A percentile compares a stretch with the other conserved stretches of the same genome.
Conservation (phyloP, 2,329 filamentous ascomycete species). For the Ustilaginoidea virens region DNA sequence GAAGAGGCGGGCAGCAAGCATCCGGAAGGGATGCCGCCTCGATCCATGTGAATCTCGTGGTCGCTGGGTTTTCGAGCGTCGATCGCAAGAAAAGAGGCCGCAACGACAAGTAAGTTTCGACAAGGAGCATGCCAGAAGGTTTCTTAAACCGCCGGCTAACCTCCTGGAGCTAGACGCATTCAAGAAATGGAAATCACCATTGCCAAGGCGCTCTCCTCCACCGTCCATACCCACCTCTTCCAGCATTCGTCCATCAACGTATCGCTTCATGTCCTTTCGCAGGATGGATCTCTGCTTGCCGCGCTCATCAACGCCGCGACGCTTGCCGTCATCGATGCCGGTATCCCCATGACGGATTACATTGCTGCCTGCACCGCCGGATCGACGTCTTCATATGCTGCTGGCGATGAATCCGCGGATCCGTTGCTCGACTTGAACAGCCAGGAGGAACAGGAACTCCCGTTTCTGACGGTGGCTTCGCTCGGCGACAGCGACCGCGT, state of each 20-base stretch:
- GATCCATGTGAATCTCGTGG: conserved; percentile 66
- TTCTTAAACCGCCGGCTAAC: too few species aligned
- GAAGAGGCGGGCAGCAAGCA: conserved; percentile 23
- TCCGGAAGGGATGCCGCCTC: conserved; percentile 32
- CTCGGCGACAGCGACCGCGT: conserved; percentile 61
- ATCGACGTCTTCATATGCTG: conserved; percentile 51
- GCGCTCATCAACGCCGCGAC: conserved; percentile 84
- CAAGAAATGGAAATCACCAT: conserved; percentile 72
- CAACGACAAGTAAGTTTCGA: conserved; percentile 57
- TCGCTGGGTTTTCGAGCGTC: conserved; percentile 78
- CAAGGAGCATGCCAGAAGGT: too few species aligned
- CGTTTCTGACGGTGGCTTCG: conserved; percentile 75
- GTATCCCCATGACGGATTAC: conserved; percentile 89
- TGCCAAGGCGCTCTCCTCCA: conserved; percentile 57
- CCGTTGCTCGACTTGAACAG: conserved; percentile 67
- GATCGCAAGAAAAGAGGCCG: conserved; percentile 65
- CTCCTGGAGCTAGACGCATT: conserved; percentile 65
- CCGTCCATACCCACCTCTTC: conserved; percentile 75
- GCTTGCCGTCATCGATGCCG: conserved; percentile 83
- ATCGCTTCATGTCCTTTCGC: conserved; percentile 71
- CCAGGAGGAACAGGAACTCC: conserved; percentile 74
- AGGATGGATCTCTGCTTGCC: conserved; percentile 81
- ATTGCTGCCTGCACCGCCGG: conserved; percentile 79
- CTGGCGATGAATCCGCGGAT: conserved; percentile 54
- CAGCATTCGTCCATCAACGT: conserved; percentile 75